Evolutionary conservation across 163 green algal species (phyloP).

Genomic region (Picocystis sp.): DNA sequence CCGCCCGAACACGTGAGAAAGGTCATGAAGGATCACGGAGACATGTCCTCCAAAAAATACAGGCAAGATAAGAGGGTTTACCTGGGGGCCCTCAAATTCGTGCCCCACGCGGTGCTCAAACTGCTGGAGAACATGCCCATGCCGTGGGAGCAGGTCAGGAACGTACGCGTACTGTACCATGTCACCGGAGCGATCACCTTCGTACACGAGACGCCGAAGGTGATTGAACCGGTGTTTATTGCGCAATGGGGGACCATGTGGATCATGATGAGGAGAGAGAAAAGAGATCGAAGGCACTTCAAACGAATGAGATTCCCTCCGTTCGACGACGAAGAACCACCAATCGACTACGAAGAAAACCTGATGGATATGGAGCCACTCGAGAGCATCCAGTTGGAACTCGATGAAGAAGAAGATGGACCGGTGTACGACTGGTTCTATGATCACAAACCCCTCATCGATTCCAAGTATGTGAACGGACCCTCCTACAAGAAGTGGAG

Average conservation of each 20-base stretch:
- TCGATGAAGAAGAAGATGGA: constrained; percentile 91
- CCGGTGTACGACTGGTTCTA: constrained; percentile 91
- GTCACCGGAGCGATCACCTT: constrained; percentile 98
- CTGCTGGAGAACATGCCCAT: constrained; percentile 99
- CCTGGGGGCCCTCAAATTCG: constrained; percentile 96
- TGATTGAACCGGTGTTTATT: constrained; percentile 95
- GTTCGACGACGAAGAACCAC: constrained; percentile 97
- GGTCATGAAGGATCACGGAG: constrained; percentile 94
- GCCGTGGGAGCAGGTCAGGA: constrained; percentile 92
- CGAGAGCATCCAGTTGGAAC: constrained; percentile 92
- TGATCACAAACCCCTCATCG: constrained; percentile 74
- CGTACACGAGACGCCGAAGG: constrained; percentile 88
- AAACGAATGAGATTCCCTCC: constrained; percentile 99
- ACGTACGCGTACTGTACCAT: constrained; percentile 97
- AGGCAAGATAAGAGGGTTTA: constrained; percentile 97
- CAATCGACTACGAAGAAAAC: constrained; percentile 97
- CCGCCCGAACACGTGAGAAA: constrained; percentile 95
- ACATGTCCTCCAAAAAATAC: constrained; percentile 96
- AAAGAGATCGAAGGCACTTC: constrained; percentile 96
- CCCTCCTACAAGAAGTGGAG: constrained; percentile 82
- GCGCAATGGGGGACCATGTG: constrained; percentile 38
- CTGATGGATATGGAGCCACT: constrained; percentile 85
- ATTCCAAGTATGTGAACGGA: constrained; percentile 45
- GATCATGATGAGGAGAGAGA: constrained; percentile 99
- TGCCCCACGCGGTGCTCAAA: constrained; percentile 98